These are phyloP conservation scores for Cenchrus fungigraminus DNA, from an alignment of 176 grass and related monocot genomes.

Conservation along the genomic window DNA sequence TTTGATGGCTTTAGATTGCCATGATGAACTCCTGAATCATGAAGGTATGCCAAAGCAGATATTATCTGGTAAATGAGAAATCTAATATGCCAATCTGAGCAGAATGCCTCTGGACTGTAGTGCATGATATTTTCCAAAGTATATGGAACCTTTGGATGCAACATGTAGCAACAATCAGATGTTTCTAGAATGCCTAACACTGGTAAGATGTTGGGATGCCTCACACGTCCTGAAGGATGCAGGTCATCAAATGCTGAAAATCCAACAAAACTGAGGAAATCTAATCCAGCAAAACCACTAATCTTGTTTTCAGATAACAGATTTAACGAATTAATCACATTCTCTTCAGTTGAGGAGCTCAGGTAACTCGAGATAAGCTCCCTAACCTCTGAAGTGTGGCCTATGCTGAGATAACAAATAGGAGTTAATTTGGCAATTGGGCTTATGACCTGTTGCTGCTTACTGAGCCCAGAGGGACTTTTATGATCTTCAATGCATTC, in stretches of 20 bases:
- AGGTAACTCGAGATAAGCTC: conserved; percentile 59
- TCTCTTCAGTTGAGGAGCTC: conserved; percentile 59
- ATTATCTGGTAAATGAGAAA: conserved; percentile 87
- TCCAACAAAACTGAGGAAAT: conserved; percentile 78
- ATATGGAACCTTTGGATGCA: conserved; percentile 66
- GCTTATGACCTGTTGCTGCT: conserved; percentile 40
- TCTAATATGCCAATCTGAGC: conserved; percentile 85
- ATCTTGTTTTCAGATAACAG: conserved; percentile 67
- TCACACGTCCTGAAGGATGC: conserved; percentile 54
- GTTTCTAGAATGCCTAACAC: conserved; percentile 72
- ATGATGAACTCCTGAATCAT: conserved; percentile 84
- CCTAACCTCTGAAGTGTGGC: conserved; percentile 57
- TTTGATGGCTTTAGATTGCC: conserved; percentile 75
- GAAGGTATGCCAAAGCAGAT: conserved; percentile 75
- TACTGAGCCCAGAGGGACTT: conserved; percentile 41
- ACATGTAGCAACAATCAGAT: conserved; percentile 60
- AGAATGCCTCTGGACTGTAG: conserved; percentile 75
- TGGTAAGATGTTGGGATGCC: conserved; percentile 87
- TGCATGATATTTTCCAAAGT: conserved; percentile 86
- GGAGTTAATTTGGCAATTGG: conserved; percentile 64
- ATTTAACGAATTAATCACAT: conserved; percentile 79
- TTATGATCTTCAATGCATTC: conserved; percentile 39
- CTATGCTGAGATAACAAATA: conserved; percentile 55
- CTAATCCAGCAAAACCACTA: conserved; percentile 54
- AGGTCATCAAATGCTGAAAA: conserved; percentile 71